Evolutionary conservation across 371 early-diverging fungal species (phyloP).

Genomic region (Mortierella sp.): DNA sequence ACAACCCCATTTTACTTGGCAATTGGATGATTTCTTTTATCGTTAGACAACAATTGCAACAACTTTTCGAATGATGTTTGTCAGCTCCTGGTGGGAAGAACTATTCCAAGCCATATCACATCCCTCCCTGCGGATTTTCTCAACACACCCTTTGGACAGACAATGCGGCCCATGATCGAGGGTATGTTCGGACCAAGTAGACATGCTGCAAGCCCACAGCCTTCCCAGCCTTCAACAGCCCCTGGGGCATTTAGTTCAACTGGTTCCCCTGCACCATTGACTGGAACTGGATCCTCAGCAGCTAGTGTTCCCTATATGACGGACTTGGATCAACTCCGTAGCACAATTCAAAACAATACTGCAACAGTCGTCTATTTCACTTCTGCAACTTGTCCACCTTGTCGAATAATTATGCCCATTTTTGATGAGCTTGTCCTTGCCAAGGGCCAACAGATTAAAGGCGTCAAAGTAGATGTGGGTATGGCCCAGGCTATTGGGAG

Average conservation of each 20-base stretch:
- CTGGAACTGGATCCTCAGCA: not conserved
- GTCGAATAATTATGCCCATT: slow-evolving; percentile 78
- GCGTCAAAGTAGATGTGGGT: slow-evolving; percentile 74
- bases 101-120: slow-evolving; percentile 83
- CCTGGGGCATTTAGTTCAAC: slow-evolving; percentile 5
- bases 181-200: slow-evolving; percentile 80
- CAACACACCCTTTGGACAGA: slow-evolving; percentile 82
- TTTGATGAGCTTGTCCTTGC: slow-evolving; percentile 71
- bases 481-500: slow-evolving; percentile 66
- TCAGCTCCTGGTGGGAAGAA: slow-evolving; percentile 82
- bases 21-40: not conserved
- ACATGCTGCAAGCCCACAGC: slow-evolving; percentile 22
- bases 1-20: not conserved
- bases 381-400: slow-evolving; percentile 79
- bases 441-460: slow-evolving; percentile 65
- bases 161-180: slow-evolving; percentile 84
- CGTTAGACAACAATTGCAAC: slow-evolving; percentile 84
- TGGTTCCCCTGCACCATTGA: slow-evolving; percentile 8
- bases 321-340: slow-evolving; percentile 50
- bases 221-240: not conserved
- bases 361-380: slow-evolving; percentile 83
- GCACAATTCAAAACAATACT: slow-evolving; percentile 60
- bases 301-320: slow-evolving; percentile 54
- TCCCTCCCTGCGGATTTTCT: slow-evolving; percentile 40
- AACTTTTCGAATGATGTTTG: slow-evolving; percentile 82